Conservation (phyloP, 2,329 filamentous ascomycete species). For the Hymenoscyphus infarciens region DNA sequence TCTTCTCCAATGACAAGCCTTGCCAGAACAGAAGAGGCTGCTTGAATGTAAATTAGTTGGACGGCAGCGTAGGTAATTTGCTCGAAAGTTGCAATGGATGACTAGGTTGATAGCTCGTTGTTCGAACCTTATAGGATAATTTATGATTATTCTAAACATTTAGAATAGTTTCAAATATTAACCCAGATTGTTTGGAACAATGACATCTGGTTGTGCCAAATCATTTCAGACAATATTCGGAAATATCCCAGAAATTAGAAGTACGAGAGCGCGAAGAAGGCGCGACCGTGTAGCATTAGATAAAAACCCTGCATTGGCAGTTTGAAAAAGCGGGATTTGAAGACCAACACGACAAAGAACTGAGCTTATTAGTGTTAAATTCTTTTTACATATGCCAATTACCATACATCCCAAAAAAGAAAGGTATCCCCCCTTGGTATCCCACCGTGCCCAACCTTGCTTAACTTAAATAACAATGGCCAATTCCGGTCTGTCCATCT, state of each 20-base stretch:
- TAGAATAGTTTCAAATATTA: neutral
- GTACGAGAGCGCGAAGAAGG: neutral
- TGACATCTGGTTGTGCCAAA: neutral
- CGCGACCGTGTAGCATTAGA: neutral
- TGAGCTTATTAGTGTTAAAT: neutral
- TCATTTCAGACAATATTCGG: neutral
- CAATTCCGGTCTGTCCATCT: constrained; percentile 74
- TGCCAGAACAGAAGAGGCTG: no score
- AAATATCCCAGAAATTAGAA: neutral
- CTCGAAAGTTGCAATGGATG: no score
- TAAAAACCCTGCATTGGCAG: no score
- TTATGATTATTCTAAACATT: neutral
- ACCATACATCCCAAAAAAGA: neutral
- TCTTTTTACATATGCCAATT: neutral
- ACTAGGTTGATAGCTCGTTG: neutral
- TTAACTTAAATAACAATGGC: constrained; percentile 73
- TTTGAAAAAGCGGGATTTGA: no score
- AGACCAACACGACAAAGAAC: neutral
- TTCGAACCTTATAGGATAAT: neutral
- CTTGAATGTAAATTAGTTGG: no score
- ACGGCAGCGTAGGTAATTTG: no score
- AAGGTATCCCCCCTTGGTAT: neutral
- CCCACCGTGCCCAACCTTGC: neutral
- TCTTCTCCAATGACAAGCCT: no score
- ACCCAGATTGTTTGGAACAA: neutral